Evolutionary conservation across 2,329 filamentous ascomycete species (phyloP), one percentile per base, ranked within the genome.

Genomic region (Aureobasidium musti): DNA sequence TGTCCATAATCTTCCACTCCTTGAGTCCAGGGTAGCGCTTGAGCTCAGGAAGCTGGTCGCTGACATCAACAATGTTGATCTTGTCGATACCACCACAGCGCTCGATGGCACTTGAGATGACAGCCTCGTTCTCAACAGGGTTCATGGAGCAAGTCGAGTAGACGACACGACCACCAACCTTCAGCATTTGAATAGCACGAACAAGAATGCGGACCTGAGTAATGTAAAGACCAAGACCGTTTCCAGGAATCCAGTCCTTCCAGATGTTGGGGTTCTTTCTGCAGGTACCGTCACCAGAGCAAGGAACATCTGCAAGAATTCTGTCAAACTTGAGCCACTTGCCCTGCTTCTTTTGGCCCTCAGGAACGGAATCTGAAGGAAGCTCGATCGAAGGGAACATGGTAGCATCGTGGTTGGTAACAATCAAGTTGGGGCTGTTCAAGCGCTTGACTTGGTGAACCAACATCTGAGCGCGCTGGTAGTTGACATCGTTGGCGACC

Each of bases 61-160:
- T 90, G 79, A 90, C 95, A 77, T 97, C 92, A 66, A 98, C 78
- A 52, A 99, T 88, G 70, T 90, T 86, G 59, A 99, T 90, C 74
- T 93, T 95, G 17, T 85, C 83, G 4, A 86, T 79, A 3, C 95
- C 95, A 69, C 95, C 95, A 74, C 93, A 98, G 66, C 93, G 86
- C 72, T 92, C 90, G 72, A 99, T 93, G 13, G 95, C 95, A 30
- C 90, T 89, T 0, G 91, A 88, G 68, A 99, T 83, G 19, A 98
- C 92, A 7, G 95, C 89, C 79, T 99, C 95, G 74, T 99, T 97
- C 82, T 99, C 95, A 33, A 98, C 87, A 0, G 95, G 95, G 79
- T 99, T 99, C 91, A 99, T 92, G 78, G 92, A 97, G 84, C 95
- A 99, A 23, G 95, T 99, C 3, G 94, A 98, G 81, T 98, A 99